Conservation (phyloP, 306 rosid species). For the Pyrus bretschneideri region DNA sequence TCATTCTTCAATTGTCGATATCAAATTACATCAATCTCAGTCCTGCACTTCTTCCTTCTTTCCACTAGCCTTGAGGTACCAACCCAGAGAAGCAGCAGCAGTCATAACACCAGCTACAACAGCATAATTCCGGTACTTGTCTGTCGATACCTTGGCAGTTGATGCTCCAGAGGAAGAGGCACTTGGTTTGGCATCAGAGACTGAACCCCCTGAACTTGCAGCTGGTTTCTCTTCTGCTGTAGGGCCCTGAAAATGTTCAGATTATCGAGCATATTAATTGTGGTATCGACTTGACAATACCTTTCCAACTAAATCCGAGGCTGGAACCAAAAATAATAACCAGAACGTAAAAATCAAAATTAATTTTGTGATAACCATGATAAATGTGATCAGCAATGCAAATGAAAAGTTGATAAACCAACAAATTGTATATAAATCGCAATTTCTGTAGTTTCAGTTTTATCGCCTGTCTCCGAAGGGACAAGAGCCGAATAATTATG, state of each 20-base stretch:
- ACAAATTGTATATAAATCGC: not conserved
- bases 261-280: not conserved
- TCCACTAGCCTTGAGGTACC: slow-evolving; percentile 73
- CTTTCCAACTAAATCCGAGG: not conserved
- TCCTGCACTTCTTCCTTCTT: slow-evolving; percentile 92
- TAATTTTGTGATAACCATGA: not conserved
- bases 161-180: slow-evolving; percentile 47
- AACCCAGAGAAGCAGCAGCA: slow-evolving; percentile 52
- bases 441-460: not conserved
- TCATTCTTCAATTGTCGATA: not conserved
- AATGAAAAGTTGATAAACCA: not conserved
- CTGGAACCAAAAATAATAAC: not conserved
- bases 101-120: slow-evolving; percentile 76
- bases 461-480: not conserved
- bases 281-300: not conserved
- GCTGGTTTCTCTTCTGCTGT: slow-evolving; percentile 52
- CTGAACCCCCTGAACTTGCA: slow-evolving; percentile 48
- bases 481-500: not conserved
- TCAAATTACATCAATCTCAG: slow-evolving; percentile 28
- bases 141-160: slow-evolving; percentile 58
- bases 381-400: not conserved
- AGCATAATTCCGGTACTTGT: slow-evolving; percentile 80
- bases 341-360: not conserved
- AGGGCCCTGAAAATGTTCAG: slow-evolving; percentile 51
- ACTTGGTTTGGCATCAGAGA: slow-evolving; percentile 52